Percentiles rank a stretch among this genome's conserved stretches.
phyloP scores from a whole-genome alignment of 352 stramenopile species.

The Pythium plurisporium region DNA sequence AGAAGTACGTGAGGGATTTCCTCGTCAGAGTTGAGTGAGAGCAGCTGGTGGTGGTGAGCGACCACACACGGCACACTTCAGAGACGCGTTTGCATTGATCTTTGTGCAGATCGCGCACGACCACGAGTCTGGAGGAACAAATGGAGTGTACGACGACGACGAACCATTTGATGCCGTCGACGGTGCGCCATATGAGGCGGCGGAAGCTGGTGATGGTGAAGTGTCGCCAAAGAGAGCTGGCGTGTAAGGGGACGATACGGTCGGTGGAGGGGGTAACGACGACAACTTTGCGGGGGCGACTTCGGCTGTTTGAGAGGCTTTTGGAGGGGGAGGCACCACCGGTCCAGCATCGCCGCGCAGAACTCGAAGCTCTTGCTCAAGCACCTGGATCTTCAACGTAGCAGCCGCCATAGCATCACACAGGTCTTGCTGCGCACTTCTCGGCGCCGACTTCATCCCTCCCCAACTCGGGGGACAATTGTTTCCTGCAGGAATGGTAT shows the following conservation, averaged over 20 bases:
- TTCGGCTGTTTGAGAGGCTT: background rate
- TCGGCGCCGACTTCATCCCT: background rate
- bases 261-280: conserved; percentile 10
- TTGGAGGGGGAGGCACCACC: background rate
- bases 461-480: conserved; percentile 40
- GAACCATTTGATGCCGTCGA: background rate
- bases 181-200: background rate
- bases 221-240: background rate
- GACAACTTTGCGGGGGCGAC: background rate
- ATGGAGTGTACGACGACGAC: background rate
- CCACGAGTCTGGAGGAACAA: conserved; percentile 31
- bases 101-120: conserved; percentile 75
- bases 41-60: conserved; percentile 36
- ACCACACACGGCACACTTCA: conserved; percentile 72
- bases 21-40: conserved; percentile 7
- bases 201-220: background rate
- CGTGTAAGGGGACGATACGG: background rate
- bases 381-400: conserved; percentile 32
- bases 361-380: conserved; percentile 50
- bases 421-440: conserved; percentile 48
- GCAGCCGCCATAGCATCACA: conserved; percentile 51
- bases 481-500: conserved; percentile 38
- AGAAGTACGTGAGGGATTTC: too few species aligned
- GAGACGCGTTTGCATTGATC: conserved; percentile 34
- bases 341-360: background rate